phyloP scores from a whole-genome alignment of 2,329 filamentous ascomycete genomes.

The Colletotrichum sp. region DNA sequence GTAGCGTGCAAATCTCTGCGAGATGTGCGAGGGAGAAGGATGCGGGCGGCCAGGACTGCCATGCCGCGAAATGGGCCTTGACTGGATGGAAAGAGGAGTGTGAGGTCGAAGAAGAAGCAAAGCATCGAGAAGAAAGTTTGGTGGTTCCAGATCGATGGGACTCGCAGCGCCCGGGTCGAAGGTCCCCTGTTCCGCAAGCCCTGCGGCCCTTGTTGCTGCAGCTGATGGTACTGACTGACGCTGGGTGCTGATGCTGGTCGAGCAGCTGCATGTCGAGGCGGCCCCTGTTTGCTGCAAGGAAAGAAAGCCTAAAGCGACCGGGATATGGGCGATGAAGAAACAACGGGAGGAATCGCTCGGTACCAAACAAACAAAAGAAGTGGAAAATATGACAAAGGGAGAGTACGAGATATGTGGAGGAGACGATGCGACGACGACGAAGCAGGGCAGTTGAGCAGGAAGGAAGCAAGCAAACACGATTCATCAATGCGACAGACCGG shows the following conservation, averaged over 20 bases:
- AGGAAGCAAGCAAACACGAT: neutral
- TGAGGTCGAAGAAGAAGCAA: neutral
- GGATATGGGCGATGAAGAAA: neutral
- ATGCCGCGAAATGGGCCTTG: neutral
- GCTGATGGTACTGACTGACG: neutral
- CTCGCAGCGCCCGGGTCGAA: slow-evolving; percentile 1
- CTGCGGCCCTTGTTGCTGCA: neutral
- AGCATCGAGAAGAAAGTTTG: neutral
- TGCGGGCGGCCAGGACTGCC: neutral
- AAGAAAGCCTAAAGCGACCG: neutral
- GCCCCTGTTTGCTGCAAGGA: neutral
- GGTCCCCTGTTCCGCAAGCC: neutral
- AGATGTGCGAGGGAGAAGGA: neutral
- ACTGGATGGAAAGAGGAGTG: neutral
- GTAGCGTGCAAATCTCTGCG: neutral
- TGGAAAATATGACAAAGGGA: neutral
- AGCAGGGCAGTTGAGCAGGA: neutral
- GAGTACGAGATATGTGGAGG: neutral
- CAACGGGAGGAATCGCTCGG: neutral
- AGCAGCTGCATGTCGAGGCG: neutral
- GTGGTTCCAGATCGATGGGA: slow-evolving; percentile 16
- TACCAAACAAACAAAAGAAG: neutral
- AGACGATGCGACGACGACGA: neutral
- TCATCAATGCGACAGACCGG: neutral
- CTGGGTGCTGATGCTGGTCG: neutral